These are phyloP conservation scores for Elsinoe arachidis DNA, from an alignment of 2,329 filamentous ascomycete species.

Conservation along the genomic window DNA sequence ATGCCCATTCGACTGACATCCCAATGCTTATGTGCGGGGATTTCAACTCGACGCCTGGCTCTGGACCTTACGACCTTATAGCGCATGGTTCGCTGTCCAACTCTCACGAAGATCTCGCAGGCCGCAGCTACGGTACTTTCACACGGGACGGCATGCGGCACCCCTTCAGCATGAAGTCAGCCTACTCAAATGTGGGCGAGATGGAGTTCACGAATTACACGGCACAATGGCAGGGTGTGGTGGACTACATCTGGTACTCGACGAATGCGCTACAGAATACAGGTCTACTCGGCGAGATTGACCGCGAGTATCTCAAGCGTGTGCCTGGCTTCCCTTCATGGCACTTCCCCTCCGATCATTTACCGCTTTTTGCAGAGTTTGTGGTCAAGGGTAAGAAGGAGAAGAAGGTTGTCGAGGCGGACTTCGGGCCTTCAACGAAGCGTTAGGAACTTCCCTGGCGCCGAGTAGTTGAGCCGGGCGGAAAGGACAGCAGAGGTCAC, in stretches of 20 bases:
- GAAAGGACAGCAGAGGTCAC: neutral
- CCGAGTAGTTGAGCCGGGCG: no score
- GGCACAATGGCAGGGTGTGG: conserved; percentile 80
- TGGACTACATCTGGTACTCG: conserved; percentile 98
- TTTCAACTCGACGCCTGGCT: conserved; percentile 84
- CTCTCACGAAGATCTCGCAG: conserved; percentile 70
- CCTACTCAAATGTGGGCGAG: conserved; percentile 77
- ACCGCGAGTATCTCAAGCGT: conserved; percentile 72
- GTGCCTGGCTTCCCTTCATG: conserved; percentile 90
- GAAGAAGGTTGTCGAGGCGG: conserved; percentile 29
- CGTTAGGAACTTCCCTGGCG: neutral
- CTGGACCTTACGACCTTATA: conserved; percentile 85
- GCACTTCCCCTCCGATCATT: conserved; percentile 88
- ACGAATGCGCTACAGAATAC: conserved; percentile 81
- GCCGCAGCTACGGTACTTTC: conserved; percentile 84
- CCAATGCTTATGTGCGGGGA: conserved; percentile 88
- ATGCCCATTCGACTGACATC: conserved; percentile 76
- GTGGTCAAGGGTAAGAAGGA: conserved; percentile 82
- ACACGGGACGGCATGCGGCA: conserved; percentile 87
- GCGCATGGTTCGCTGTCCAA: conserved; percentile 69
- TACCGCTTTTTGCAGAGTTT: conserved; percentile 83
- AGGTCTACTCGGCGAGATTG: conserved; percentile 75
- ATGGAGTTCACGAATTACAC: conserved; percentile 95
- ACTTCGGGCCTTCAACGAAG: conserved; percentile 23
- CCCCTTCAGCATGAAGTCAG: conserved; percentile 85